Evolutionary conservation across 176 grass and related monocot genomes (phyloP), one percentile per base, ranked within the genome.

Genomic region (Alopecurus myosuroides): DNA sequence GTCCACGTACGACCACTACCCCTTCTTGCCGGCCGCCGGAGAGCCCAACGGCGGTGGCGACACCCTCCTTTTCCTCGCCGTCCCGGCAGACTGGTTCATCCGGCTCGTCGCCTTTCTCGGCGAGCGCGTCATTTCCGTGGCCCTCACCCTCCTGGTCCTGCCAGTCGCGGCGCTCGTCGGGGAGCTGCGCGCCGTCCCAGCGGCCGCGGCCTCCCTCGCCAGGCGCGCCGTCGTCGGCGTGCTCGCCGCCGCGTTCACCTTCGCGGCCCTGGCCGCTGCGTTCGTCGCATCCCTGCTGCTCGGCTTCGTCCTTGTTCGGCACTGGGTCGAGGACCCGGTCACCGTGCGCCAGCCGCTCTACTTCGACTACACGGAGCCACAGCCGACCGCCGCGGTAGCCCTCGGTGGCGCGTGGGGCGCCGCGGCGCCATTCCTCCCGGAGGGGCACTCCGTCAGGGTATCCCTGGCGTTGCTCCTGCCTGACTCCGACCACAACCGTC

Each of bases 311-410:
- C 78, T 89, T 8, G 79, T 90, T 83, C 42, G 63, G 71, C 51
- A 77, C 62, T 82, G 70, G 51, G 51, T 89, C 1, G 66, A 84
- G 81, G 81, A 79, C 3, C 87, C 76, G 26, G 81, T 88, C 6
- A 88, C 81, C 34, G 20, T 84, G 41, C 87, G 55, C 42, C 81
- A 64, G 42, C 76, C 31, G 19, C 71, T 86, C 31, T 86, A 62
- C 33, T 89, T 89, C 25, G 78, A 85, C 62, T 89, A 85, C 71
- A 89, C 88, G 1, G 83, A 77, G 78, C 30, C 41, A 44, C 88
- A 86, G 52, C 88, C 88, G 0, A 82, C 33, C 72, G 78, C 83
- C 51, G 71, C 40, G 2, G 62, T 89, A 26, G 20, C 20, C 19
- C 78, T 86, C 1, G 64, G 26, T 6, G 22, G 34, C 10, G 52